These are phyloP conservation scores for Batrachochytrium dendrobatidis DNA, from an alignment of 371 early-diverging fungal genomes.

Conservation along the genomic window DNA sequence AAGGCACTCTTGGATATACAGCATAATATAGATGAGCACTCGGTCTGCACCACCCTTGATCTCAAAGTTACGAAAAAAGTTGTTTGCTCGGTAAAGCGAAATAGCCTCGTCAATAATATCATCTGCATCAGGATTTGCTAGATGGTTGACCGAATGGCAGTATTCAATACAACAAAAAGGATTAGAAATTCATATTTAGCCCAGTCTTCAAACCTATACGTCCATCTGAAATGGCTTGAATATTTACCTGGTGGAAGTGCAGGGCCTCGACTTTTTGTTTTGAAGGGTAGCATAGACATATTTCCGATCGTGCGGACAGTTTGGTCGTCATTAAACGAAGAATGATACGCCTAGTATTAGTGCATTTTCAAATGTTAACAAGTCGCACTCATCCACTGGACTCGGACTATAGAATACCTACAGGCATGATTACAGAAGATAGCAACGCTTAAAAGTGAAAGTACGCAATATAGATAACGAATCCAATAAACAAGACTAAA, in stretches of 20 bases:
- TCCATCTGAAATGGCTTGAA: background rate
- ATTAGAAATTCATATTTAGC: background rate
- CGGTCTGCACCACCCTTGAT: slow-evolving; percentile 91
- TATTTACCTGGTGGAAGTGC: slow-evolving; percentile 45
- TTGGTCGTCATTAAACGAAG: slow-evolving; percentile 69
- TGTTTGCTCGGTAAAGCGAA: slow-evolving; percentile 88
- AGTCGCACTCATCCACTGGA: background rate
- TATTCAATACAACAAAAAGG: background rate
- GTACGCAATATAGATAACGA: slow-evolving; percentile 11
- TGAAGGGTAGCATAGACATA: slow-evolving; percentile 81
- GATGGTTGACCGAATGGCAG: background rate
- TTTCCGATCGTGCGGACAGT: slow-evolving; percentile 68
- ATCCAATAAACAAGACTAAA: slow-evolving; percentile 14
- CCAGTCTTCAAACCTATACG: background rate
- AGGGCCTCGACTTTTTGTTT: slow-evolving; percentile 80
- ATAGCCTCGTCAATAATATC: slow-evolving; percentile 94
- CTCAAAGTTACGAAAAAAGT: slow-evolving; percentile 95
- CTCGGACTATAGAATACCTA: too few relatives aligned
- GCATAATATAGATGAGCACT: slow-evolving; percentile 84
- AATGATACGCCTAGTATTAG: slow-evolving; percentile 87
- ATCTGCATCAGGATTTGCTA: slow-evolving; percentile 56
- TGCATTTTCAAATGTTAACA: too few relatives aligned
- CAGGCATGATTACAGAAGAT: background rate
- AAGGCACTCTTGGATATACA: slow-evolving; percentile 69
- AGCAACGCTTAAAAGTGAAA: slow-evolving; percentile 8